A percentile compares a stretch with the other conserved stretches of the same genome.
phyloP scores from a whole-genome alignment of 1,284 basidiomycete species.

The Meripilus lineatus region DNA sequence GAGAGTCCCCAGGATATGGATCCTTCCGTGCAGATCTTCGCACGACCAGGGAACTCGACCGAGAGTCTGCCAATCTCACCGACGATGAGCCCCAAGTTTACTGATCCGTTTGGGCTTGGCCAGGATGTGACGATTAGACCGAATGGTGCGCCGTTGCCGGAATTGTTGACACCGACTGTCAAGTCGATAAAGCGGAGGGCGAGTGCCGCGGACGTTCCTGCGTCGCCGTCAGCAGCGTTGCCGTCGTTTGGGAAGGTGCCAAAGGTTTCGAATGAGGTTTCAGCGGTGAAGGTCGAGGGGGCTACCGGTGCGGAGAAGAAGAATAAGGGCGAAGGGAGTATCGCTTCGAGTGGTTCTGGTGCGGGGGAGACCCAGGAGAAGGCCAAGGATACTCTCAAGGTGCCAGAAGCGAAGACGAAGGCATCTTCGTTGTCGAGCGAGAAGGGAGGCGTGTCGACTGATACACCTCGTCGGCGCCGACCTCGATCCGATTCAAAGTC shows the following conservation, averaged over 20 bases:
- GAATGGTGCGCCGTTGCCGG: slow-evolving; percentile 8
- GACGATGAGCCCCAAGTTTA: slow-evolving; percentile 14
- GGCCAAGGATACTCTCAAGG: slow-evolving; percentile 8
- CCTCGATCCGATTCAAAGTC: slow-evolving; percentile 55
- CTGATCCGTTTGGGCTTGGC: slow-evolving; percentile 12
- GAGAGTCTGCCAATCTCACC: slow-evolving; percentile 50
- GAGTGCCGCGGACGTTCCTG: background rate
- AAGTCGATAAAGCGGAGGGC: slow-evolving; percentile 6
- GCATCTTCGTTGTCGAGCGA: slow-evolving; percentile 14
- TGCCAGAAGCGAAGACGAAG: background rate
- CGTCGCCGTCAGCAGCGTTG: background rate
- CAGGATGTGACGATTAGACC: slow-evolving; percentile 1
- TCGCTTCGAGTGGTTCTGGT: no score
- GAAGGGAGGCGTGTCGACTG: slow-evolving; percentile 31
- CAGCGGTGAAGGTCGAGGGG: slow-evolving; percentile 21
- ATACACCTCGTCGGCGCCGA: slow-evolving; percentile 35
- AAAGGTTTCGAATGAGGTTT: background rate
- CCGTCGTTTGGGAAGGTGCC: no score
- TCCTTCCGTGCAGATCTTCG: slow-evolving; percentile 64
- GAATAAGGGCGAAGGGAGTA: no score
- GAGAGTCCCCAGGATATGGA: slow-evolving; percentile 35
- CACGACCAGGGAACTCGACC: slow-evolving; percentile 64
- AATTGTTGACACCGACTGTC: slow-evolving; percentile 16
- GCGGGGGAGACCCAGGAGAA: no score
- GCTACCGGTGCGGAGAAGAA: slow-evolving; percentile 11